Evolutionary conservation across 371 early-diverging fungal genomes (phyloP).

Genomic region (Apophysomyces sp.): DNA sequence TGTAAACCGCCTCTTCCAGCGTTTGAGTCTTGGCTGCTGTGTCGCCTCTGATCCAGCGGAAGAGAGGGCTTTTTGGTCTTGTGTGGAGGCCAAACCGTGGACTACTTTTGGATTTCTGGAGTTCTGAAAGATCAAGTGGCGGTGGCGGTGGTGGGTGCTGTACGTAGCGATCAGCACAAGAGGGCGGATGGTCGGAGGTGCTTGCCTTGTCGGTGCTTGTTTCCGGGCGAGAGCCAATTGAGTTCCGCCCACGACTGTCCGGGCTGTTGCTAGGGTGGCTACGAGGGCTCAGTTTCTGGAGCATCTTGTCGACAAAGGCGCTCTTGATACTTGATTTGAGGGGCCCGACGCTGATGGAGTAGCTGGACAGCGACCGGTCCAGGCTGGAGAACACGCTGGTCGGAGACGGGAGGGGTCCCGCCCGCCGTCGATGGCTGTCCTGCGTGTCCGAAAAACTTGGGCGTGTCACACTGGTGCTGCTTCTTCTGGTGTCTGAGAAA

Average conservation of each 20-base stretch:
- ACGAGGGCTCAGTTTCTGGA: slow-evolving; percentile 4
- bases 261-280: not conserved
- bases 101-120: not conserved
- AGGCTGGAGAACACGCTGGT: slow-evolving; percentile 4
- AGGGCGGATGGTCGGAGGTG: too few relatives aligned
- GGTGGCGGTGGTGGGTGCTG: not conserved
- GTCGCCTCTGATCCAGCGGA: not conserved
- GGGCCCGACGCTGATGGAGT: not conserved
- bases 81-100: not conserved
- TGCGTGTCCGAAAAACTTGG: not conserved
- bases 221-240: not conserved
- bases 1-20: not conserved
- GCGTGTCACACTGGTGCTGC: not conserved
- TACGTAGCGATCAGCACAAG: not conserved
- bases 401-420: not conserved
- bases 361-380: slow-evolving; percentile 5
- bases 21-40: not conserved
- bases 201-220: not conserved
- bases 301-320: slow-evolving; percentile 10
- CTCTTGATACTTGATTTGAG: slow-evolving; percentile 6
- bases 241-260: not conserved
- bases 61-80: not conserved
- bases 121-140: not conserved
- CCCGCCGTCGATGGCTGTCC: not conserved
- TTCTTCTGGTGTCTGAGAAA: not conserved